Base-by-base conservation (phyloP, 2,329 filamentous ascomycete species). In the Cercospora sp. region DNA sequence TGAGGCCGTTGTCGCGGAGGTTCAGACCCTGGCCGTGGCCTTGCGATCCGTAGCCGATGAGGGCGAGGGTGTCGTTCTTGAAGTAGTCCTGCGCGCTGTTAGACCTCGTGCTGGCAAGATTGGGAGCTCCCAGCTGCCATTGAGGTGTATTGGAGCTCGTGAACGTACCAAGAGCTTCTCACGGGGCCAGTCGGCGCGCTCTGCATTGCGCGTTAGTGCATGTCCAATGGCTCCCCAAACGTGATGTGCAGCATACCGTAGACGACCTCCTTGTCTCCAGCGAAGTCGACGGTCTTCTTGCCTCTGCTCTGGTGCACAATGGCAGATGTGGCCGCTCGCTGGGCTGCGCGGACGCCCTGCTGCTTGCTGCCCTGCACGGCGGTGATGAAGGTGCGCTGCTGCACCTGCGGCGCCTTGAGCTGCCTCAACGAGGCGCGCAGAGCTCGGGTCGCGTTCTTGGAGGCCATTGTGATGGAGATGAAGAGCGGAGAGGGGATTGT, bases 11-110 rank as follows among this genome's bases (percentile, higher is more conserved):
- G 89, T 99, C 95, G 84, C 95, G 94, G 82, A 99, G 91, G 89
- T 99, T 99, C 73, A 99, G 92, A 82, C 95, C 96, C 87, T 99
- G 95, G 76, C 95, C 95, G 88, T 99, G 95, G 78, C 95, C 95
- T 86, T 97, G 94, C 73, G 94, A 97, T 79, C 90, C 95, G 85
- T 99, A 99, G 82, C 95, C 95, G 83, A 99, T 99, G 80, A 99
- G 91, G 80, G 95, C 95, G 78, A 99, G 92, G 76, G 94, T 98
- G 84, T 99, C 95, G 85, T 99, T 89, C 89, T 98, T 98, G 92
- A 99, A 99, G 90, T 94, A 99, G 74, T 98, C 93, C 92, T 97
- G 75, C 65, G 26, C 16, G 30, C 63, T 68, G 73, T 82, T 69
- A 82, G 76, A 62, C 12, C n/a, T 55, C n/a, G 48, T 48, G 48